Conservation (phyloP, 2,329 filamentous ascomycete species). For the Claviceps sp. region DNA sequence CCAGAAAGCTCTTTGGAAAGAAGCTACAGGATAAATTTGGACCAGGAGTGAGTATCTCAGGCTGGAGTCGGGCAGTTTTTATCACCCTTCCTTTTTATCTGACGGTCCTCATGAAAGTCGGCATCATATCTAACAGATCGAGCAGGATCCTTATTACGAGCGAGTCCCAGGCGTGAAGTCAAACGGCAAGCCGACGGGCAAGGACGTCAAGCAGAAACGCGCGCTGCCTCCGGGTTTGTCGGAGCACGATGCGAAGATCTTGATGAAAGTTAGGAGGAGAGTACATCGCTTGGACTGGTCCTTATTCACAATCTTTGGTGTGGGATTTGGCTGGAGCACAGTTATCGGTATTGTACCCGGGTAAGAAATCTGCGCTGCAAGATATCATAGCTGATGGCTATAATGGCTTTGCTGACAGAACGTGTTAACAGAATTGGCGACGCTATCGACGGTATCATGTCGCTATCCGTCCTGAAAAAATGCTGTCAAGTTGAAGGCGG, state of each 20-base stretch:
- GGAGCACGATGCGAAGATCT: conserved; percentile 63
- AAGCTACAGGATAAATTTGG: conserved; percentile 44
- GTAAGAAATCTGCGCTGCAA: conserved; percentile 36
- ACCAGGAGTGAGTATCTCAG: conserved; percentile 29
- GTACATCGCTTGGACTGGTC: conserved; percentile 79
- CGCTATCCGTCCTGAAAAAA: conserved; percentile 59
- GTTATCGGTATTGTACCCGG: conserved; percentile 74
- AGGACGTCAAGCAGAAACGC: conserved; percentile 74
- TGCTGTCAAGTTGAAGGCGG: conserved; percentile 66
- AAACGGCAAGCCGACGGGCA: conserved; percentile 50
- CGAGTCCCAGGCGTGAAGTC: conserved; percentile 61
- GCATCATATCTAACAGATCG: conserved; percentile 13
- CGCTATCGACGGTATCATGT: conserved; percentile 57
- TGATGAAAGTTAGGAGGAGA: conserved; percentile 73
- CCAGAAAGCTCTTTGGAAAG: conserved; percentile 45
- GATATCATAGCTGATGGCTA: not conserved
- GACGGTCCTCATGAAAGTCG: not conserved
- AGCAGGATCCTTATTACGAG: conserved; percentile 82
- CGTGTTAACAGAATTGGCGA: conserved; percentile 54
- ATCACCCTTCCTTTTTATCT: not conserved
- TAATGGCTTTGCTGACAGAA: not conserved
- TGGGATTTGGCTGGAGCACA: conserved; percentile 80
- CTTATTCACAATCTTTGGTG: conserved; percentile 67
- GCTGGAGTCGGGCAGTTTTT: too few relatives aligned
- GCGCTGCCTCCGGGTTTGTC: conserved; percentile 73